Percentiles rank a stretch among this genome's conserved stretches.
phyloP scores from a whole-genome alignment of 495 filamentous ascomycete genomes.

The Aspergillus biplanus region DNA sequence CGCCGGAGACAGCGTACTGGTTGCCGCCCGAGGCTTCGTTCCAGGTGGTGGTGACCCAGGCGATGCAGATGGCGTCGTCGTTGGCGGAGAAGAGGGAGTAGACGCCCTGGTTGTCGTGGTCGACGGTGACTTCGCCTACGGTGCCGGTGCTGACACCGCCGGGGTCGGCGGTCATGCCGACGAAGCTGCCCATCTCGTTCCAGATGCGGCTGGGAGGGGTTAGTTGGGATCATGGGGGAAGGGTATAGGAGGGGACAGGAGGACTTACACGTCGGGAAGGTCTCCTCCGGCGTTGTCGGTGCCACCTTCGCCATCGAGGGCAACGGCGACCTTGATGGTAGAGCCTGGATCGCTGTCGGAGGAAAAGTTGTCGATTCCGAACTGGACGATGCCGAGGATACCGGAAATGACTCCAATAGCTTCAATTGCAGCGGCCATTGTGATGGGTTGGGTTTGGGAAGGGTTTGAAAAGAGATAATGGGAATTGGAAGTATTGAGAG shows the following conservation, averaged over 20 bases:
- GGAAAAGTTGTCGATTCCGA: slow-evolving; percentile 15
- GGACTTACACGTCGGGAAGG: slow-evolving; percentile 20
- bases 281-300: slow-evolving; percentile 19
- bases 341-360: slow-evolving; percentile 4
- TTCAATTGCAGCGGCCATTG: slow-evolving; percentile 11
- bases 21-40: slow-evolving; percentile 16
- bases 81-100: slow-evolving; percentile 25
- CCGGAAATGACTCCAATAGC: slow-evolving; percentile 22
- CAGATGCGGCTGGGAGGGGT: slow-evolving; percentile 14
- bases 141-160: slow-evolving; percentile 10
- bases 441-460: background rate
- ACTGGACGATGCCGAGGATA: slow-evolving; percentile 17
- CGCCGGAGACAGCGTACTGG: slow-evolving; percentile 19
- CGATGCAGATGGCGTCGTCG: slow-evolving; percentile 22
- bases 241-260: background rate
- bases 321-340: slow-evolving; percentile 20
- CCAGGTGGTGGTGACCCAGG: slow-evolving; percentile 24
- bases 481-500: background rate
- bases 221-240: background rate
- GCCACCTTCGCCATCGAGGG: slow-evolving; percentile 7
- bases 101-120: slow-evolving; percentile 20
- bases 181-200: slow-evolving; percentile 18
- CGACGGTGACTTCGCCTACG: slow-evolving; percentile 13
- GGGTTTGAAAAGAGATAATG: background rate
- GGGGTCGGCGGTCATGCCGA: slow-evolving; percentile 17